Evolutionary conservation across 2,329 filamentous ascomycete species (phyloP).

Genomic region (Fusarium compactum): DNA sequence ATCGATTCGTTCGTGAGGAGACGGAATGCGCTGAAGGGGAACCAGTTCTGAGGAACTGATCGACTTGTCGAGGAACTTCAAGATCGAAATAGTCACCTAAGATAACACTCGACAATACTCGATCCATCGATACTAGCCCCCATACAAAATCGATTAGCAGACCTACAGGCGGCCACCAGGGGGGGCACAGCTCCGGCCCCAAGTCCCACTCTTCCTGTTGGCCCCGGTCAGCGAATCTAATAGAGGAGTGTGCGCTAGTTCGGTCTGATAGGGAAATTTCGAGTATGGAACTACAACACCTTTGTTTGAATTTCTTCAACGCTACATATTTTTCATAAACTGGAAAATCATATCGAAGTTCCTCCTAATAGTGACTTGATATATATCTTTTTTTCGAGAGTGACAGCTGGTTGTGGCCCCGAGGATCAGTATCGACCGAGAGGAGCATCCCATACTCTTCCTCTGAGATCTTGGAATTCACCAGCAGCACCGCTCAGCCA

Average conservation of each 20-base stretch:
- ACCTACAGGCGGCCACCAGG: background rate
- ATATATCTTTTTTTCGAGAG: background rate
- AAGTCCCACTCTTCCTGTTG: slow-evolving; percentile 15
- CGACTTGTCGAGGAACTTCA: background rate
- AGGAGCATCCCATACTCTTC: slow-evolving; percentile 1
- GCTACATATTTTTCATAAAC: background rate
- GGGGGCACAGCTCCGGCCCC: background rate
- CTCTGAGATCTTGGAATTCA: slow-evolving; percentile 4
- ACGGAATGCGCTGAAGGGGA: slow-evolving; percentile 45
- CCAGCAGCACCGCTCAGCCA: slow-evolving; percentile 1
- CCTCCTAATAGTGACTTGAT: background rate
- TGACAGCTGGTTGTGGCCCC: background rate
- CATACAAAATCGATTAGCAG: background rate
- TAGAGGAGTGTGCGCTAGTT: slow-evolving; percentile 22
- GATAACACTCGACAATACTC: background rate
- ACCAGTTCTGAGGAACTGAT: slow-evolving; percentile 29
- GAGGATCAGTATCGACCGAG: background rate
- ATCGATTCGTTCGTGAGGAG: slow-evolving; percentile 40
- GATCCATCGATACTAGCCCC: background rate
- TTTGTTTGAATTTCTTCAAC: slow-evolving; percentile 23
- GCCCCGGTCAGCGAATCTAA: background rate
- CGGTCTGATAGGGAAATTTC: slow-evolving; percentile 4
- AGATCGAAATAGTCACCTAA: background rate
- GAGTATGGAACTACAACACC: slow-evolving; percentile 13
- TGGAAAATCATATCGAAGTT: background rate